Conservation (phyloP, 768 basidiomycete species). For the Chlorophyllum brunneum region DNA sequence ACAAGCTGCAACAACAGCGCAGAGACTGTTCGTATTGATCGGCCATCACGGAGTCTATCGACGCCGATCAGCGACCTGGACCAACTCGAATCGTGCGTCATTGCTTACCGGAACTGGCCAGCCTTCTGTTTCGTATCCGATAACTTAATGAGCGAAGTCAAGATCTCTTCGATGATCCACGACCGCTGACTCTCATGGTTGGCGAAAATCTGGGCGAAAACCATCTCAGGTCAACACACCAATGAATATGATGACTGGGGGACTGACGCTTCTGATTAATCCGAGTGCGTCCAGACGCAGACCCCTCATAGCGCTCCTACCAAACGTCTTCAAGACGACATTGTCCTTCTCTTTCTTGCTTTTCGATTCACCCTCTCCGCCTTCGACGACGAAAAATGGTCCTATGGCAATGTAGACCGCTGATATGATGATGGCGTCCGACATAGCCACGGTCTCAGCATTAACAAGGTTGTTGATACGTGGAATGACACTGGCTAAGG, state of each 20-base stretch:
- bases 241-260: not conserved
- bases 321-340: conserved; percentile 62
- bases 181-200: conserved; percentile 86
- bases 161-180: conserved; percentile 98
- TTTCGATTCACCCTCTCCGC: conserved; percentile 44
- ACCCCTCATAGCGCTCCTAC: conserved; percentile 76
- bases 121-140: conserved; percentile 88
- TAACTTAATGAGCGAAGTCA: conserved; percentile 84
- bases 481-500: conserved; percentile 66
- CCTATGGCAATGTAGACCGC: conserved; percentile 91
- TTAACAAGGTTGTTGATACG: conserved; percentile 72
- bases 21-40: conserved; percentile 89
- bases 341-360: conserved; percentile 52
- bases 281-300: conserved; percentile 79
- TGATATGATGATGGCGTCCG: conserved; percentile 88
- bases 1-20: conserved; percentile 94
- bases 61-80: not conserved
- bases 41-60: conserved; percentile 82
- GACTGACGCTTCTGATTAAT: conserved; percentile 78
- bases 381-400: conserved; percentile 88
- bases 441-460: conserved; percentile 73
- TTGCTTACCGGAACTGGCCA: conserved; percentile 77
- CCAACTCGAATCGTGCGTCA: not conserved
- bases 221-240: not conserved
- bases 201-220: conserved; percentile 70